Percentiles rank a stretch among this genome's conserved stretches.
These are phyloP conservation scores for Xylaria telfairii DNA, from an alignment of 495 filamentous ascomycete genomes.

Conservation along the genomic window DNA sequence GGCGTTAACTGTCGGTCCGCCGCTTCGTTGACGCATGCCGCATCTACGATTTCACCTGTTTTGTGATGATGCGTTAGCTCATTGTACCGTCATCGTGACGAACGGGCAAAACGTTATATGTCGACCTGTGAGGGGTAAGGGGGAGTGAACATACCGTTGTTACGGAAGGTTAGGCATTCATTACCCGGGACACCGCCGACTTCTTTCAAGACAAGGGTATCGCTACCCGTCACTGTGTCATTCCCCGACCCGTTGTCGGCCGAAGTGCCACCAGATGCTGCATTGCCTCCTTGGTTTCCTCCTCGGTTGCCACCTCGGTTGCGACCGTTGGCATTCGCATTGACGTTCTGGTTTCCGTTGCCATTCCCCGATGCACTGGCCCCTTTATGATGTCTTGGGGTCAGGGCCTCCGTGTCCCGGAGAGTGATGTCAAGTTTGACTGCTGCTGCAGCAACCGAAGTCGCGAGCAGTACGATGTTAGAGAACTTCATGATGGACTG, in stretches of 20 bases:
- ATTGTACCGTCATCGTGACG: background rate
- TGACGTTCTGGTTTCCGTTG: background rate
- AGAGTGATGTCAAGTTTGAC: background rate
- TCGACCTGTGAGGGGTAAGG: background rate
- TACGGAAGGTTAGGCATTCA: constrained; percentile 43
- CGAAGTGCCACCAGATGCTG: background rate
- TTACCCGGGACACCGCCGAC: constrained; percentile 42
- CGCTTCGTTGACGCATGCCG: constrained; percentile 38
- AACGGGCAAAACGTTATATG: too few species aligned
- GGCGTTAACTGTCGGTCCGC: constrained; percentile 44
- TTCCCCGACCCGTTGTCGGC: background rate
- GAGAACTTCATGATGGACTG: constrained; percentile 5
- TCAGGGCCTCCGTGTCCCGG: background rate
- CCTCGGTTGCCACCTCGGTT: constrained; percentile 9
- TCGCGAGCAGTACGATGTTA: background rate
- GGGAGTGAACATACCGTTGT: constrained; percentile 38
- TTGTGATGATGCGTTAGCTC: constrained; percentile 13
- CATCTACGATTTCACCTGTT: constrained; percentile 42
- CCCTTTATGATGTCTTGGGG: background rate
- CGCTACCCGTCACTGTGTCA: background rate
- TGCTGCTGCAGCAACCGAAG: constrained; percentile 4
- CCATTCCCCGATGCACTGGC: constrained; percentile 3
- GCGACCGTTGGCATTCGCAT: background rate
- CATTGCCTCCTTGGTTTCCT: background rate
- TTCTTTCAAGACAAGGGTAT: constrained; percentile 40